Conservation (phyloP, 2,329 filamentous ascomycete species). For the Pseudogymnoascus sp. region DNA sequence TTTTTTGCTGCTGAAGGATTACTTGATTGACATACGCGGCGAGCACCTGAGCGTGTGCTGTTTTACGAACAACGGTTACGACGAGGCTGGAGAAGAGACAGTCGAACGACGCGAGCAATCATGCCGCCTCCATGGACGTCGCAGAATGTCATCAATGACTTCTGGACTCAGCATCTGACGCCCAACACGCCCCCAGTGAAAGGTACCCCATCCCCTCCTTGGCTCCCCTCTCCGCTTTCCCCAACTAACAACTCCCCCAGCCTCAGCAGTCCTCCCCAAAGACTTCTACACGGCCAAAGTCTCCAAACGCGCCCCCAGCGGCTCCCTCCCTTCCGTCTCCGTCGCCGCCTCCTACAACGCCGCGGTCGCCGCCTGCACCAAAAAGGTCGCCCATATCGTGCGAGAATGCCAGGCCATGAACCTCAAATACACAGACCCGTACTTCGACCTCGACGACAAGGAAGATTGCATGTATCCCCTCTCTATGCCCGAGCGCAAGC, state of each 20-base stretch:
- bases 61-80: neutral
- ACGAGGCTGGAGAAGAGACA: neutral
- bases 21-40: neutral
- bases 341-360: slow-evolving; percentile 57
- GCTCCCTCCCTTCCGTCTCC: neutral
- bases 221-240: neutral
- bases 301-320: neutral
- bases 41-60: neutral
- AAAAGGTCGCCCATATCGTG: slow-evolving; percentile 50
- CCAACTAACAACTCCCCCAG: neutral
- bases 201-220: neutral
- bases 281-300: neutral
- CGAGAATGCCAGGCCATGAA: slow-evolving; percentile 63
- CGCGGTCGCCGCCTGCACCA: slow-evolving; percentile 56
- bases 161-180: neutral
- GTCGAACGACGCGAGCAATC: neutral
- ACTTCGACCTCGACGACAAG: slow-evolving; percentile 65
- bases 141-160: neutral
- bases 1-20: neutral
- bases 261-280: neutral
- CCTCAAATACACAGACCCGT: slow-evolving; percentile 70
- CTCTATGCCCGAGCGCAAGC: slow-evolving; percentile 1
- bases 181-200: neutral
- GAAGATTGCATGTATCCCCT: slow-evolving; percentile 14
- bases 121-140: slow-evolving; percentile 1